Conservation (phyloP, 2,329 filamentous ascomycete genomes). For the Magnaporthiopsis rhizophila region DNA sequence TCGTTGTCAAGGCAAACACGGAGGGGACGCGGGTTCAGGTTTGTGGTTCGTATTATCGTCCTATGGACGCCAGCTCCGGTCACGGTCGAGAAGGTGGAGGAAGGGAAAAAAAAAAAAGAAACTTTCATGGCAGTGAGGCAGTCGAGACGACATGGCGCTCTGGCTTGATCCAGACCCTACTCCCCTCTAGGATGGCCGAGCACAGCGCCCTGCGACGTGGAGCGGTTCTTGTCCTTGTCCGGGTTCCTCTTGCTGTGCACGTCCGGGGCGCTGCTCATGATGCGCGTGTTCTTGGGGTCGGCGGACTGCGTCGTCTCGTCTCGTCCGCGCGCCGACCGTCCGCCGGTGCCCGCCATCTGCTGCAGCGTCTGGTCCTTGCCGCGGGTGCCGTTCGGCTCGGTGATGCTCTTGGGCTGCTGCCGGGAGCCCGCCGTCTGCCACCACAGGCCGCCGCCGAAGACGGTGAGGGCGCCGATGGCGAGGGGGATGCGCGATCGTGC, state of each 20-base stretch:
- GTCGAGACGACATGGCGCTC: too few species aligned
- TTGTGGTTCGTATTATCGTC: too few species aligned
- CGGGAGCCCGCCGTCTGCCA: slow-evolving; percentile 4
- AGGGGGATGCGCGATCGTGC: slow-evolving; percentile 13
- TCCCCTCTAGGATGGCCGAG: neutral
- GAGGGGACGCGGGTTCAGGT: too few species aligned
- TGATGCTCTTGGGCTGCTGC: slow-evolving; percentile 15
- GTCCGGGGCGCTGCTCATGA: slow-evolving; percentile 2
- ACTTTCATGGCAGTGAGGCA: too few species aligned
- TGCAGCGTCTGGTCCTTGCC: slow-evolving; percentile 15
- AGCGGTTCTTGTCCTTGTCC: neutral
- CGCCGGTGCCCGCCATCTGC: slow-evolving; percentile 14
- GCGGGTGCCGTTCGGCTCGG: neutral
- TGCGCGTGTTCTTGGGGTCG: slow-evolving; percentile 6
- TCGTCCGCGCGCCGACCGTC: slow-evolving; percentile 15
- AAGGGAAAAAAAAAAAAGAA: too few species aligned
- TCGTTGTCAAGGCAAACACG: too few species aligned
- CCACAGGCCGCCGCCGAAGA: slow-evolving; percentile 4
- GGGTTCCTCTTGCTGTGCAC: slow-evolving; percentile 4
- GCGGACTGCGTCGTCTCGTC: slow-evolving; percentile 10
- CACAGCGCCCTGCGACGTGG: neutral
- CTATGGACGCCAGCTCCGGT: too few species aligned
- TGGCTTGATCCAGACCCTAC: too few species aligned
- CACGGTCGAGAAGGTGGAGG: too few species aligned
- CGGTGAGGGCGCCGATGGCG: slow-evolving; percentile 10